A percentile compares a stretch with the other conserved stretches of the same genome.
Evolutionary conservation across 345 rosid genomes (phyloP).

Genomic region (Cardamine chenopodiifolia): DNA sequence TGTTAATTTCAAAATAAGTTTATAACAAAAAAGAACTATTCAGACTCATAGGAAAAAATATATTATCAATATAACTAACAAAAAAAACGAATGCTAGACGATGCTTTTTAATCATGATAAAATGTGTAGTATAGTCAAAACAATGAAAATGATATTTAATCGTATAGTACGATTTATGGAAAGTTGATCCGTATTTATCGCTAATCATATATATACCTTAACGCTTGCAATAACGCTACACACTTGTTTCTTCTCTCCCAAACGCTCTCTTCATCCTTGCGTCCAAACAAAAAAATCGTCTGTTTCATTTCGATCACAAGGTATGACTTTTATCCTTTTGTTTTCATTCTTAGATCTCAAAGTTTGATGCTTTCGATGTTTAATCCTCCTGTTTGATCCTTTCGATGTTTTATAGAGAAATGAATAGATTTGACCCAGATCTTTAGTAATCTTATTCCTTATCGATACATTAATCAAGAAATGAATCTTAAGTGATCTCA

Average conservation of each 20-base stretch:
- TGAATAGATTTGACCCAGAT: constrained; percentile 12
- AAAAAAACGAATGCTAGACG: too few relatives aligned
- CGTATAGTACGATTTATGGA: not conserved
- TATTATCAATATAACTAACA: too few relatives aligned
- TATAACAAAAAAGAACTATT: too few relatives aligned
- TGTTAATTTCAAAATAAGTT: too few relatives aligned
- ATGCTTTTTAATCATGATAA: too few relatives aligned
- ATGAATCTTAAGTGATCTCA: not conserved
- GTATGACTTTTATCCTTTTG: not conserved
- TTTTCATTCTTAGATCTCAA: constrained; percentile 18
- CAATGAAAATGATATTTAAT: not conserved
- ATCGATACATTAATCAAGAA: not conserved
- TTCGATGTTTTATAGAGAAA: constrained; percentile 7
- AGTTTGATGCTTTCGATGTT: constrained; percentile 22
- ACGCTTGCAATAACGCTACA: too few relatives aligned
- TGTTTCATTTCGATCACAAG: constrained; percentile 23
- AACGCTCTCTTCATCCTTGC: constrained; percentile 9
- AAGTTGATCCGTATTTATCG: constrained; percentile 25
- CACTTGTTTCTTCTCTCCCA: constrained; percentile 25
- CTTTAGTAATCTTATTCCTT: not conserved
- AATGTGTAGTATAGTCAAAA: not conserved
- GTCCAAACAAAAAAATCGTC: not conserved
- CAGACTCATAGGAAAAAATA: too few relatives aligned
- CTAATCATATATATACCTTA: not conserved
- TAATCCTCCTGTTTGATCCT: constrained; percentile 25